These are phyloP conservation scores for Ustilago trichophora DNA, from an alignment of 1,284 basidiomycete species.

Conservation along the genomic window DNA sequence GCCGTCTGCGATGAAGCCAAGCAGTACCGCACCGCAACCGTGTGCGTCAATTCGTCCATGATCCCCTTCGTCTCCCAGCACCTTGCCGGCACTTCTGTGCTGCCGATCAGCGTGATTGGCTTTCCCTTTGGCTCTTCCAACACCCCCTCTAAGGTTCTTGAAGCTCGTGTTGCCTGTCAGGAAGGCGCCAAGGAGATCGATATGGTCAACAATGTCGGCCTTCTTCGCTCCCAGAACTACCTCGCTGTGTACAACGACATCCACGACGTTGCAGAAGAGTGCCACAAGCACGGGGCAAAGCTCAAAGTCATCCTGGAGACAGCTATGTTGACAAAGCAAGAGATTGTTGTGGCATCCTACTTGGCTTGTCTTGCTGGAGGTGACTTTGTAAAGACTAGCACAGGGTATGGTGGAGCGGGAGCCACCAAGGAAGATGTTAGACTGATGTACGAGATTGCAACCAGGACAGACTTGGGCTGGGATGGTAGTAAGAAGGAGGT, in stretches of 20 bases:
- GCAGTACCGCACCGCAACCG: conserved; percentile 43
- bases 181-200: conserved; percentile 59
- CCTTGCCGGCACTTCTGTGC: conserved; percentile 57
- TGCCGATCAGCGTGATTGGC: conserved; percentile 48
- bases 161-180: conserved; percentile 36
- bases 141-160: conserved; percentile 46
- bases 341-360: conserved; percentile 48
- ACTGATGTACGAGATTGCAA: conserved; percentile 54
- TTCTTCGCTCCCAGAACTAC: conserved; percentile 37
- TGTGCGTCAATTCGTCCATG: conserved; percentile 59
- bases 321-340: conserved; percentile 41
- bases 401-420: conserved; percentile 57
- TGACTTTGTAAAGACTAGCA: conserved; percentile 61
- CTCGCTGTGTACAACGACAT: conserved; percentile 49
- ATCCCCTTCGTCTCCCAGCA: conserved; percentile 70
- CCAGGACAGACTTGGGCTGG: conserved; percentile 19
- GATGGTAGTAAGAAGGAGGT: conserved; percentile 33
- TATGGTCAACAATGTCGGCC: conserved; percentile 63
- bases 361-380: conserved; percentile 55
- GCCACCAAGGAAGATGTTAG: conserved; percentile 52
- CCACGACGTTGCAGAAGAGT: conserved; percentile 41
- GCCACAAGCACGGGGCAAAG: conserved; percentile 21
- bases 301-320: conserved; percentile 62
- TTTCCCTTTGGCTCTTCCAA: conserved; percentile 52
- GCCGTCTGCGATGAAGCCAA: conserved; percentile 48